Conservation (phyloP, 2,329 filamentous ascomycete species). For the Calonectria pseudoturangicola region DNA sequence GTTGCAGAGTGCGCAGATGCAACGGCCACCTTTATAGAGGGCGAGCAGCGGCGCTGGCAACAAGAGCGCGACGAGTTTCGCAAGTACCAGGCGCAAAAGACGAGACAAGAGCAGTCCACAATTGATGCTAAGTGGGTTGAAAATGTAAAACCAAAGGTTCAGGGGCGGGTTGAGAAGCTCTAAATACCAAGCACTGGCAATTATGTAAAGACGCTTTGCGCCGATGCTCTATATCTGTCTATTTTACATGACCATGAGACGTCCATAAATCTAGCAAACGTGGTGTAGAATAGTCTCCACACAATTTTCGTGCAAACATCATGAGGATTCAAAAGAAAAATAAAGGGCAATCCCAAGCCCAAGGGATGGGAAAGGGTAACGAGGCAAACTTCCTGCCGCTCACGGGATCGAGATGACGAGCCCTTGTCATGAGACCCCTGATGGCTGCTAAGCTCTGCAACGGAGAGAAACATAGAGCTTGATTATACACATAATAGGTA, state of each 20-base stretch:
- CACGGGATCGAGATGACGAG: no score
- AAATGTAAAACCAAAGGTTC: background rate
- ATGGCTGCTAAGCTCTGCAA: background rate
- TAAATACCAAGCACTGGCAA: background rate
- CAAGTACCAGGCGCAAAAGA: background rate
- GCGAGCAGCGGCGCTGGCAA: background rate
- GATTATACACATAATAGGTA: background rate
- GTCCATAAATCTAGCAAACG: no score
- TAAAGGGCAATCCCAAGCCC: no score
- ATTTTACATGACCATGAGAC: no score
- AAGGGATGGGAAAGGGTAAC: no score
- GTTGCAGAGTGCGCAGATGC: background rate
- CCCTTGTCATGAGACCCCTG: no score
- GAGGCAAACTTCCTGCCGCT: no score
- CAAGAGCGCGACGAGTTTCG: background rate
- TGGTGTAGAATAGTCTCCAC: no score
- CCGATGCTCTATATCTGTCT: no score
- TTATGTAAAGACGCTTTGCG: no score
- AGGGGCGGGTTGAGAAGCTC: background rate
- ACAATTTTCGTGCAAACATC: no score
- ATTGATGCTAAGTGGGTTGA: background rate
- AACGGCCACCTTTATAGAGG: background rate
- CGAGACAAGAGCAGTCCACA: background rate
- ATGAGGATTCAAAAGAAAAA: no score
- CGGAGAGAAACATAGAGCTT: background rate